Evolutionary conservation across 192 early-diverging fungal genomes (phyloP).

Genomic region (Coemansia sp.): DNA sequence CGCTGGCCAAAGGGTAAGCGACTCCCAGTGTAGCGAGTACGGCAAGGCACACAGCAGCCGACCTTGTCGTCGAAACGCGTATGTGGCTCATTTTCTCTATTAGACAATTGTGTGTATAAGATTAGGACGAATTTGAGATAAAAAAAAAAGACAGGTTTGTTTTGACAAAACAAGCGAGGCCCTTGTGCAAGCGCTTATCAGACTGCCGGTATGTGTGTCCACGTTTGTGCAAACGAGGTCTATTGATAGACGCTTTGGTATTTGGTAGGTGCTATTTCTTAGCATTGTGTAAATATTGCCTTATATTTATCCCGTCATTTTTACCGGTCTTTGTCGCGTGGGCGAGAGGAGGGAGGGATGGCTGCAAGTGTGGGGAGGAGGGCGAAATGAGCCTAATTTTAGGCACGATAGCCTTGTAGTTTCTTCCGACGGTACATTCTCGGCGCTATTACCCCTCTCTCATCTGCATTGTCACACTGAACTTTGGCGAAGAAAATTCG

Average conservation of each 20-base stretch:
- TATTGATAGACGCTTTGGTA: too few relatives aligned
- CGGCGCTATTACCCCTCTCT: not conserved
- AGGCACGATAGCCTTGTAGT: not conserved
- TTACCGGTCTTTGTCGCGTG: not conserved
- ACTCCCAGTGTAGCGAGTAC: conserved; percentile 11
- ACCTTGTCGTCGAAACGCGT: not conserved
- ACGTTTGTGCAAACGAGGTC: not conserved
- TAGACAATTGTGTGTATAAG: not conserved
- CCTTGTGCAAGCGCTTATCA: not conserved
- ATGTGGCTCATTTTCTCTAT: not conserved
- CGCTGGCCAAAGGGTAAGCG: conserved; percentile 21
- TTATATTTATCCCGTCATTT: not conserved
- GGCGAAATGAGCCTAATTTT: conserved; percentile 2
- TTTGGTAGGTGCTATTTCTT: not conserved
- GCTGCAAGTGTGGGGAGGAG: not conserved
- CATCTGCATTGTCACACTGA: not conserved
- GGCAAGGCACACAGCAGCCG: conserved; percentile 10
- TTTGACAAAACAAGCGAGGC: conserved; percentile 1
- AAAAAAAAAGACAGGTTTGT: not conserved
- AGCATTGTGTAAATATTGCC: not conserved
- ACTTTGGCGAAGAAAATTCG: not conserved
- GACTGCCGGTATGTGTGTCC: not conserved
- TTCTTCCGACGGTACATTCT: not conserved
- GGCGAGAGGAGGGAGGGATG: not conserved
- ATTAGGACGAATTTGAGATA: not conserved